These are phyloP conservation scores for Phytophthora boehmeriae DNA, from an alignment of 352 stramenopile species.

Conservation along the genomic window DNA sequence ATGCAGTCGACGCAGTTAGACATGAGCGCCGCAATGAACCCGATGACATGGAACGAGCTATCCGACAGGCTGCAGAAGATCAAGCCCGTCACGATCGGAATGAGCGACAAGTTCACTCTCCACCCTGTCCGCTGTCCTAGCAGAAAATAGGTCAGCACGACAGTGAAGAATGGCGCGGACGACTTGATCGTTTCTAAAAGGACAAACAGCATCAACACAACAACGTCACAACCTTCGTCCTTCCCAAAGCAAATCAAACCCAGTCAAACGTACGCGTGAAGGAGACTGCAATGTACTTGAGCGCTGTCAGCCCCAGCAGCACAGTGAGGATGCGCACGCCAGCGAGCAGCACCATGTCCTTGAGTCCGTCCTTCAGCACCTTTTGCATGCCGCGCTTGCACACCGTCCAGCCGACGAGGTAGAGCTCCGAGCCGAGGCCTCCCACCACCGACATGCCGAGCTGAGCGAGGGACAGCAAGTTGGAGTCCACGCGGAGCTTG, in stretches of 20 bases:
- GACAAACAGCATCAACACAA: slow-evolving; percentile 8
- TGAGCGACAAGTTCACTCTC: slow-evolving; percentile 84
- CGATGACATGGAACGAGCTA: slow-evolving; percentile 86
- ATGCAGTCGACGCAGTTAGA: slow-evolving; percentile 93
- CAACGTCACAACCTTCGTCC: slow-evolving; percentile 16
- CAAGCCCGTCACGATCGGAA: slow-evolving; percentile 87
- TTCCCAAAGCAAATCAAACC: slow-evolving; percentile 3
- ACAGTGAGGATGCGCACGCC: slow-evolving; percentile 87
- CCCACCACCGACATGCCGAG: slow-evolving; percentile 82
- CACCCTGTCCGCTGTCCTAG: slow-evolving; percentile 83
- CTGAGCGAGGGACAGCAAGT: slow-evolving; percentile 76
- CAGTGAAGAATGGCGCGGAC: slow-evolving; percentile 91
- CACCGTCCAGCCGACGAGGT: slow-evolving; percentile 66
- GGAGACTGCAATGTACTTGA: slow-evolving; percentile 93
- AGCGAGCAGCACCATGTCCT: slow-evolving; percentile 86
- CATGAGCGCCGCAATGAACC: slow-evolving; percentile 87
- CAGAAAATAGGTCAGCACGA: slow-evolving; percentile 86
- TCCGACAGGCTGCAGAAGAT: slow-evolving; percentile 89
- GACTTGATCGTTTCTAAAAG: slow-evolving; percentile 92
- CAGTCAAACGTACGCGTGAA: slow-evolving; percentile 73
- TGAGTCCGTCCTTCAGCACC: slow-evolving; percentile 63
- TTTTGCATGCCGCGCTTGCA: slow-evolving; percentile 58
- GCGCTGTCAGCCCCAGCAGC: slow-evolving; percentile 87
- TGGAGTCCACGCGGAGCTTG: slow-evolving; percentile 78
- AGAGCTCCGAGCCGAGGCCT: slow-evolving; percentile 71